Conservation (phyloP, 345 rosid species). For the Fremontodendron californicum region DNA sequence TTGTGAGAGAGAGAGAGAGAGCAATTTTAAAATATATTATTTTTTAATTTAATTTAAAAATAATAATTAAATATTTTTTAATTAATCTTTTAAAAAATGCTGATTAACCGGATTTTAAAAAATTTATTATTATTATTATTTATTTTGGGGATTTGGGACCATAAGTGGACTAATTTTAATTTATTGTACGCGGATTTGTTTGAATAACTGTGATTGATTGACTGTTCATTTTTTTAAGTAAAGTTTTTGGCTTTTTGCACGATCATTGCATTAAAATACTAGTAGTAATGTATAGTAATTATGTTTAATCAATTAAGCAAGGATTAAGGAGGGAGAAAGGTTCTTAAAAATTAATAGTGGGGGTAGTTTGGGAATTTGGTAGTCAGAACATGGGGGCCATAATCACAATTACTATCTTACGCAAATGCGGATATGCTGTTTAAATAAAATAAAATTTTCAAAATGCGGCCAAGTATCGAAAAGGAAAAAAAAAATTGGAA, state of each 20-base stretch:
- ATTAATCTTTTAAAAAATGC: background rate
- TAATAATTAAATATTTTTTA: too few species aligned
- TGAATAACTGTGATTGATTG: background rate
- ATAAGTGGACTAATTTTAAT: background rate
- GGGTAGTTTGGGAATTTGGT: background rate
- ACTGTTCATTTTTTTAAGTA: background rate
- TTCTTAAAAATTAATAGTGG: background rate
- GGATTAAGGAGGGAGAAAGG: background rate
- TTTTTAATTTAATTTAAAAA: too few species aligned
- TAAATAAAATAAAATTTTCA: background rate
- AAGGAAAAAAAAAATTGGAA: too few species aligned
- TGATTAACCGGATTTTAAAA: too few species aligned
- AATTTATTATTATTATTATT: background rate
- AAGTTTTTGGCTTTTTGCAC: background rate
- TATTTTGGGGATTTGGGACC: background rate
- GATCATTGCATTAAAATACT: background rate
- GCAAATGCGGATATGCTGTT: slow-evolving; percentile 18
- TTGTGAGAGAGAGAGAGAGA: background rate
- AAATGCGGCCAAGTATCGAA: background rate
- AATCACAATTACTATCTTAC: background rate
- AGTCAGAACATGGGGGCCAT: slow-evolving; percentile 26
- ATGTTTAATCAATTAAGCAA: background rate
- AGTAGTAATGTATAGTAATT: background rate
- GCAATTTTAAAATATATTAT: background rate
- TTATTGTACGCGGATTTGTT: background rate